phyloP scores from a whole-genome alignment of 768 basidiomycete species.

The Clavulina sp. region DNA sequence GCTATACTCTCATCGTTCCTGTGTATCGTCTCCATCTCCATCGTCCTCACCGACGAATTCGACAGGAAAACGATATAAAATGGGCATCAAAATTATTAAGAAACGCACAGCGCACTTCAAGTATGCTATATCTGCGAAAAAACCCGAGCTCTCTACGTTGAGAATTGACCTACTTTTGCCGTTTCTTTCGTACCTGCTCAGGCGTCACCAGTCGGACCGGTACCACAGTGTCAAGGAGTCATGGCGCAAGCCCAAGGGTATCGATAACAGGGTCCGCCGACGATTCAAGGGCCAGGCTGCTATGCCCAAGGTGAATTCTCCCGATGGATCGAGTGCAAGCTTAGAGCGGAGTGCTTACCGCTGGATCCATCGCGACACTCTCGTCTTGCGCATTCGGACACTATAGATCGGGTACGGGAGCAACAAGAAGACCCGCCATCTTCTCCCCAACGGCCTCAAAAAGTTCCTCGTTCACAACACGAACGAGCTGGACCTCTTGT shows the following conservation, averaged over 20 bases:
- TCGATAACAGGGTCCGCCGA: slow-evolving; percentile 92
- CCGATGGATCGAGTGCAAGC: background rate
- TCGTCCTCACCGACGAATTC: too few species aligned
- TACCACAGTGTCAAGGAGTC: slow-evolving; percentile 94
- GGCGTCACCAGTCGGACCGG: slow-evolving; percentile 97
- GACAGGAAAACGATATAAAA: too few species aligned
- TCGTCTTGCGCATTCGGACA: background rate
- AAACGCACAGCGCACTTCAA: slow-evolving; percentile 97
- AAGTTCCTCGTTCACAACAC: slow-evolving; percentile 91
- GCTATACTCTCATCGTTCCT: too few species aligned
- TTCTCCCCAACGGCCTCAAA: slow-evolving; percentile 91
- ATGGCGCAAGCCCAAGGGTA: slow-evolving; percentile 99
- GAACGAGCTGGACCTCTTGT: slow-evolving; percentile 81
- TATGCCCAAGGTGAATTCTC: slow-evolving; percentile 75
- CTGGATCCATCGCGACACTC: background rate
- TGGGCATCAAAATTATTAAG: slow-evolving; percentile 56
- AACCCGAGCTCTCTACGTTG: background rate
- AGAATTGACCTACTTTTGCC: background rate
- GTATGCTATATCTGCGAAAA: slow-evolving; percentile 22
- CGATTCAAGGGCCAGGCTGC: slow-evolving; percentile 89
- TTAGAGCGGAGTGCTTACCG: background rate
- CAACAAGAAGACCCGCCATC: slow-evolving; percentile 84
- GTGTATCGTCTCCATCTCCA: too few species aligned
- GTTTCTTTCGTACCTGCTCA: slow-evolving; percentile 17
- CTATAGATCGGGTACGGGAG: slow-evolving; percentile 73